These are phyloP conservation scores for Lipomyces mesembrius DNA, from an alignment of 805 yeast species.

Conservation along the genomic window DNA sequence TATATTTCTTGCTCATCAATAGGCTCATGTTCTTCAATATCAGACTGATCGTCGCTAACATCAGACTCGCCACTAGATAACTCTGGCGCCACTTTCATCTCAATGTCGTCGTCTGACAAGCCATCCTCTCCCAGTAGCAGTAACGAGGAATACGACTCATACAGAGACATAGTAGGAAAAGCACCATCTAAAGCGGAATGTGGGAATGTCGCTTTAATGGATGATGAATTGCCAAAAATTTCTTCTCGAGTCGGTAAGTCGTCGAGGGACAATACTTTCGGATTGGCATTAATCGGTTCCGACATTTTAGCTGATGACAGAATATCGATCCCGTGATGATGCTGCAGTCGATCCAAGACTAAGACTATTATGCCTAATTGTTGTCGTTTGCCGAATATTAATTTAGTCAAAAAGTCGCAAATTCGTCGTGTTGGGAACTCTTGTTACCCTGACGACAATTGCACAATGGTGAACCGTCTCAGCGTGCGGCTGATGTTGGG, in stretches of 20 bases:
- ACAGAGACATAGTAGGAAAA: constrained; percentile 12
- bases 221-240: background rate
- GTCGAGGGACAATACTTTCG: constrained; percentile 75
- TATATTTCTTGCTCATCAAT: constrained; percentile 89
- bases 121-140: constrained; percentile 42
- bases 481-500: too few species aligned
- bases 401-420: too few species aligned
- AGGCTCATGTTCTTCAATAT: constrained; percentile 52
- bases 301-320: constrained; percentile 53
- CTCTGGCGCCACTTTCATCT: constrained; percentile 19
- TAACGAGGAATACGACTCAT: constrained; percentile 19
- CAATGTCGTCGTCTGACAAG: constrained; percentile 30
- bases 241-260: constrained; percentile 69
- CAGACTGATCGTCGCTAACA: constrained; percentile 39
- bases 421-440: too few species aligned
- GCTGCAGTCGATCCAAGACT: background rate
- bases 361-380: background rate
- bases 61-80: constrained; percentile 32
- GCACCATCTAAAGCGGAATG: constrained; percentile 31
- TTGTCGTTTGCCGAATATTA: background rate
- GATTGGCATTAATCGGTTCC: constrained; percentile 90
- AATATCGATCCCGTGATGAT: background rate
- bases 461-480: too few species aligned
- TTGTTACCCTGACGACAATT: too few species aligned
- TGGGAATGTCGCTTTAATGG: constrained; percentile 12